Conservation (phyloP, 768 basidiomycete species). For the Butyriboletus loyo region DNA sequence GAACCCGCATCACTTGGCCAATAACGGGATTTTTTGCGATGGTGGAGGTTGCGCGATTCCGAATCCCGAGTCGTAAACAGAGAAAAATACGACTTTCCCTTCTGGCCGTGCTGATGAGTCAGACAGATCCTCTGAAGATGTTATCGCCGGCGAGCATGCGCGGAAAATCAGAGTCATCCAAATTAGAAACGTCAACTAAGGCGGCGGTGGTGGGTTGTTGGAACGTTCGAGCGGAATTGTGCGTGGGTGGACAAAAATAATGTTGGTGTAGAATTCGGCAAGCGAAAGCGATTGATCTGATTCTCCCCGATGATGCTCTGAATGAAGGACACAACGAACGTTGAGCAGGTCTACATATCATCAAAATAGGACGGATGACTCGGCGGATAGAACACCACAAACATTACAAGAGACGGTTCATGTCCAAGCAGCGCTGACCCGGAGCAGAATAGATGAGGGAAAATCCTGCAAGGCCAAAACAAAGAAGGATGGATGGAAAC, state of each 20-base stretch:
- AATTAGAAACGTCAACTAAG: constrained; percentile 1
- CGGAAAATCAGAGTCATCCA: neutral
- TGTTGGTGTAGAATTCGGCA: constrained; percentile 1
- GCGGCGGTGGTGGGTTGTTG: neutral
- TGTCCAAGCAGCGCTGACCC: constrained; percentile 4
- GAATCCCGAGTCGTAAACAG: neutral
- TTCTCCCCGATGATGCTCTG: neutral
- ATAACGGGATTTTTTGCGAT: neutral
- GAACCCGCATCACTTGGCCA: neutral
- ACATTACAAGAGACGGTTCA: constrained; percentile 3
- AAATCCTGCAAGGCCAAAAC: neutral
- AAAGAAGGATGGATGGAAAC: constrained; percentile 2
- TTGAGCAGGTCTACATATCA: neutral
- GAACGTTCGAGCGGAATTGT: constrained; percentile 8
- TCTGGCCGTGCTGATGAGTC: neutral
- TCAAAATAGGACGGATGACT: neutral
- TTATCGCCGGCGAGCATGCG: constrained; percentile 1
- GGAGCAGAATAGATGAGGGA: constrained; percentile 6
- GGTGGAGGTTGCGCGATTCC: neutral
- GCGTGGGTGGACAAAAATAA: neutral
- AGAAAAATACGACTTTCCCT: neutral
- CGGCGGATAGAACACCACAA: neutral
- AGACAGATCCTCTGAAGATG: neutral
- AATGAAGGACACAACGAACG: constrained; percentile 8
- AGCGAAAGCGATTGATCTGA: neutral